Evolutionary conservation across 108 stramenopile species (phyloP).

Genomic region (Nitzschia sp.): DNA sequence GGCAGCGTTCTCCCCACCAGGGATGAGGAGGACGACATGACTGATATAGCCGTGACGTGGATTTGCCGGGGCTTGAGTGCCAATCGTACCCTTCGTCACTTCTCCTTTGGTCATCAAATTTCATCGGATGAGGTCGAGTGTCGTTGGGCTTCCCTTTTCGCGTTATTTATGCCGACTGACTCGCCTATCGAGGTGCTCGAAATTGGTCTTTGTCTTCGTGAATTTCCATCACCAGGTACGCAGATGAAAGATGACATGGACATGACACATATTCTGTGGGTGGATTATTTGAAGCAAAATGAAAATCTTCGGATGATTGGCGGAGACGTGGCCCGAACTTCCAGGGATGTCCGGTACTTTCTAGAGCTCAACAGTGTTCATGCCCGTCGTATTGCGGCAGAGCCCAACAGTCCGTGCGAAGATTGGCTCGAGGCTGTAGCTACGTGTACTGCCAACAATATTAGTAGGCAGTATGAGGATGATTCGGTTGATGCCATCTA

Average conservation of each 20-base stretch:
- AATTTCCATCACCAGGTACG: neutral
- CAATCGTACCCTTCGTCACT: neutral
- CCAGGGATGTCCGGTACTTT: neutral
- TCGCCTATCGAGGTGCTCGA: neutral
- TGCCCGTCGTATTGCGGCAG: neutral
- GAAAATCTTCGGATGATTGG: neutral
- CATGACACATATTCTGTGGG: neutral
- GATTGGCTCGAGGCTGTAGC: neutral
- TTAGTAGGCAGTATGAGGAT: neutral
- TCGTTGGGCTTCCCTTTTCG: neutral
- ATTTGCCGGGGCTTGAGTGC: neutral
- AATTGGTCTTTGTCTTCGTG: neutral
- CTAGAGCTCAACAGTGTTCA: neutral
- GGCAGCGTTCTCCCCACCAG: too few relatives aligned
- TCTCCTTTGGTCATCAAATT: neutral
- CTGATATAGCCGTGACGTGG: neutral
- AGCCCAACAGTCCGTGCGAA: neutral
- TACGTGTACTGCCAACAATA: too few relatives aligned
- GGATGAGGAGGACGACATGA: too few relatives aligned
- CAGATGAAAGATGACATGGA: neutral
- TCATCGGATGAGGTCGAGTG: neutral
- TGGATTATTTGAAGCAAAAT: neutral
- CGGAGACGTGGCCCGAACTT: neutral
- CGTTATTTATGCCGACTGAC: neutral
- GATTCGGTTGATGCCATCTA: neutral